These are phyloP conservation scores for Astrothelium macrocarpum DNA, from an alignment of 495 filamentous ascomycete species.

Conservation along the genomic window DNA sequence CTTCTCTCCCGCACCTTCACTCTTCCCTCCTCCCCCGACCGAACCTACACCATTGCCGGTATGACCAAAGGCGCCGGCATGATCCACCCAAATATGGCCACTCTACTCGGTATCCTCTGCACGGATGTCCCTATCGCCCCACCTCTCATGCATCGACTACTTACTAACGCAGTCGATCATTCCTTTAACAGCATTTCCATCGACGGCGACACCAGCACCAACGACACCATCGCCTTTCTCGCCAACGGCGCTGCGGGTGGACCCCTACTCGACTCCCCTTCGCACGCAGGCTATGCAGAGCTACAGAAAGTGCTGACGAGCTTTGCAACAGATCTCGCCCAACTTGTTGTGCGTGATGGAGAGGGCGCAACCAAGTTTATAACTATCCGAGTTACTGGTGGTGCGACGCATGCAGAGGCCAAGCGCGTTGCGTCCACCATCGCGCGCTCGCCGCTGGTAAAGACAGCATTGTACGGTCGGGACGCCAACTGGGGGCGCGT, in stretches of 20 bases:
- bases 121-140: conserved; percentile 81
- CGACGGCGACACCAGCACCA: conserved; percentile 93
- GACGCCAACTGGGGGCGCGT: conserved; percentile 99
- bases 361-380: conserved; percentile 99
- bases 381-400: conserved; percentile 73
- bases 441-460: conserved; percentile 88
- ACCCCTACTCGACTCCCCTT: conserved; percentile 10
- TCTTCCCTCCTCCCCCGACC: conserved; percentile 68
- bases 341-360: conserved; percentile 90
- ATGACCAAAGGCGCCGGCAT: conserved; percentile 99
- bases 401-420: conserved; percentile 48
- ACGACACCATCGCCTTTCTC: conserved; percentile 89
- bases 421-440: conserved; percentile 67
- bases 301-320: conserved; percentile 60
- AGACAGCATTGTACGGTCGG: conserved; percentile 91
- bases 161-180: conserved; percentile 65
- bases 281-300: conserved; percentile 51
- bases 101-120: conserved; percentile 83
- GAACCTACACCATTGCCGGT: conserved; percentile 74
- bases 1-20: conserved; percentile 75
- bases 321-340: conserved; percentile 75
- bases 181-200: conserved; percentile 97
- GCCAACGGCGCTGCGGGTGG: conserved; percentile 92
- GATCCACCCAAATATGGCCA: conserved; percentile 99
- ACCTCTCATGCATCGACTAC: conserved; percentile 32